Evolutionary conservation across 305 asterid genomes (phyloP).

Genomic region (Fraxinus dipetala): DNA sequence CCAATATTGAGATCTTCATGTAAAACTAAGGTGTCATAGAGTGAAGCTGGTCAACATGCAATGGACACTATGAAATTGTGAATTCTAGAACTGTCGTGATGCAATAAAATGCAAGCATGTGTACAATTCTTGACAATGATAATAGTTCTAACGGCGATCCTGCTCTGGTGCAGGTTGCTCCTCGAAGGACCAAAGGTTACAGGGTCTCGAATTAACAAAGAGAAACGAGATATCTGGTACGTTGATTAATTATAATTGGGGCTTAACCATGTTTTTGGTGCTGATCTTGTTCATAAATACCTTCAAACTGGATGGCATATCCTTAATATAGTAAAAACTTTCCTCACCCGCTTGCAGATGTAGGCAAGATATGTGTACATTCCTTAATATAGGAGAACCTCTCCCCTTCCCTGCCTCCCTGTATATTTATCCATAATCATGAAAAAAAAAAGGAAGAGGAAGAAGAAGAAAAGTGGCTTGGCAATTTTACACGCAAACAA

Average conservation of each 20-base stretch:
- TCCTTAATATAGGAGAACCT: not conserved
- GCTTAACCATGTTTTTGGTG: not conserved
- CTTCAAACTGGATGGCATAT: not conserved
- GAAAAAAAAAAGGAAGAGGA: not conserved
- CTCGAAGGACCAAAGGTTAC: not conserved
- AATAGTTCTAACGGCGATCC: not conserved
- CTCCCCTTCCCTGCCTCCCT: not conserved
- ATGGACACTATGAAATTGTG: not conserved
- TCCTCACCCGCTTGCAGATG: not conserved
- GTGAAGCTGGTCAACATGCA: not conserved
- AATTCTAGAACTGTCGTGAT: not conserved
- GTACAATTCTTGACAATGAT: not conserved
- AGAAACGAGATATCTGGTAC: not conserved
- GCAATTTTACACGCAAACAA: not conserved
- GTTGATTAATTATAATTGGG: not conserved
- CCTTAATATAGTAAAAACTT: not conserved
- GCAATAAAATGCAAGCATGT: not conserved
- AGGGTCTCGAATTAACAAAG: not conserved
- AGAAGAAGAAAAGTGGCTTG: not conserved
- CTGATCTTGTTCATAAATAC: not conserved
- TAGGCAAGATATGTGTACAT: not conserved
- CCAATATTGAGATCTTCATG: not conserved
- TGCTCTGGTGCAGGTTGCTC: not conserved
- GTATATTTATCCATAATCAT: not conserved
- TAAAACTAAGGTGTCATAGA: not conserved